Base-by-base conservation (phyloP, 192 early-diverging fungal species). In the Pilaira anomala region DNA sequence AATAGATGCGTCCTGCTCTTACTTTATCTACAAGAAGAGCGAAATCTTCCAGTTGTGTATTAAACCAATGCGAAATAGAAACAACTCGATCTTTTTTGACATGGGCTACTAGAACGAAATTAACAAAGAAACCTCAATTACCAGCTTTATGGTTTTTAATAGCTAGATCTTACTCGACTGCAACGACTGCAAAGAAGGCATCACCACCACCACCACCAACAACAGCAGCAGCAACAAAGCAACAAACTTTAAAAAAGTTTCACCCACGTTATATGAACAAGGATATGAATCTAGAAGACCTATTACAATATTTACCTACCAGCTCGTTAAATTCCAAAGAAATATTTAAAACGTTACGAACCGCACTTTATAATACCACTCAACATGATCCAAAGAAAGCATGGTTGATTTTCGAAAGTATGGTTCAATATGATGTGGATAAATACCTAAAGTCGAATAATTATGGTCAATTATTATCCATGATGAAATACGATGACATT, bases 401-500 rank as follows among this genome's bases (percentile, higher is more conserved):
- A 5, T 73, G 65, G 65, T 21, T 48, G 41, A 49, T 73, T 11
- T 73, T 67, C 26, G 30, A 62, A 39, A 36, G 24, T 16, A 66
- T 73, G 54, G 30, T 59, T 8, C 42, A 63, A 30, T 21, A 24
- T 14, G 16, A 24, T 3, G 60, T 67, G 6, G 46, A 54, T 7
- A 21, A 29, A 11, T 46, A 57, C 8, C 19, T 73, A 30, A 28
- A 40, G 11, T 3, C 33, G 12, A 73, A 73, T 19, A 49, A 73
- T 42, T 73, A 73, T 42, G 53, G 61, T n/a, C 65, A 56, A 28
- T 45, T 73, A 28, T 36, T 73, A 18, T 63, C 59, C 28, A 59
- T 39, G 0, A 11, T 73, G 25, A 73, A 62, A 45, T 57, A 63
- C 11, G 44, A 64, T 24, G 44, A 21, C 3, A 29, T 52, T 12